Evolutionary conservation across 768 basidiomycete genomes (phyloP), one percentile per base, ranked within the genome.

Genomic region (Leccinum variicolor): DNA sequence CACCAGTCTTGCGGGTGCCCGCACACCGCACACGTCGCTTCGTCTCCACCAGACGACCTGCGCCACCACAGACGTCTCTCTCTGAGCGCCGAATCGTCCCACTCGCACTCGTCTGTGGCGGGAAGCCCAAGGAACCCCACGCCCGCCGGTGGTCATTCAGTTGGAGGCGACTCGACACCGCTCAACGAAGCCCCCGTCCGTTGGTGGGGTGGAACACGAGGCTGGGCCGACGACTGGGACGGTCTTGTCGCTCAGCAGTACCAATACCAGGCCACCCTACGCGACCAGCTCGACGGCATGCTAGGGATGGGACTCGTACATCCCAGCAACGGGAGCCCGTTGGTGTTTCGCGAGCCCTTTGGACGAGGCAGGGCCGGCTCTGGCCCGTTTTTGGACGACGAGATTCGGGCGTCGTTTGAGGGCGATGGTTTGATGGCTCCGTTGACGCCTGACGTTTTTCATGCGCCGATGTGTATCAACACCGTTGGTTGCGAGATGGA

Each of bases 181-280:
- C 43, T 66, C 41, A 58, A 66, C n/a, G 61, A 57, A 47, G 58
- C 59, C 7, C 61, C 66, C 6, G n/a, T 53, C 31, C 61, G 55
- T 19, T 68, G 66, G 64, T 63, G 64, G 61, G 62, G 64, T 15
- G 62, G 64, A 49, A 49, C 29, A 41, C 36, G 51, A 14, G 43
- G 63, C 21, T 67, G 66, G 65, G 41, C 50, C 8, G 50, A 65
- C 13, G 65, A 67, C 36, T 68, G 66, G 66, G 57, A 57, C 45
- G 54, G 45, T 14, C 9, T 17, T 47, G 26, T n/a, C 19, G 13
- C 23, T 4, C 53, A 51, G 47, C 53, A 54, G 13, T 36, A n/a
- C 45, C 45, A 23, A 23, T 19, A 28, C 33, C 47, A 28, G 49
- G 41, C 52, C 28, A 9, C 28, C 49, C 29, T 28, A n/a, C 13